Base-by-base conservation (phyloP, 116 monocot species). In the Phalaenopsis hybrid region DNA sequence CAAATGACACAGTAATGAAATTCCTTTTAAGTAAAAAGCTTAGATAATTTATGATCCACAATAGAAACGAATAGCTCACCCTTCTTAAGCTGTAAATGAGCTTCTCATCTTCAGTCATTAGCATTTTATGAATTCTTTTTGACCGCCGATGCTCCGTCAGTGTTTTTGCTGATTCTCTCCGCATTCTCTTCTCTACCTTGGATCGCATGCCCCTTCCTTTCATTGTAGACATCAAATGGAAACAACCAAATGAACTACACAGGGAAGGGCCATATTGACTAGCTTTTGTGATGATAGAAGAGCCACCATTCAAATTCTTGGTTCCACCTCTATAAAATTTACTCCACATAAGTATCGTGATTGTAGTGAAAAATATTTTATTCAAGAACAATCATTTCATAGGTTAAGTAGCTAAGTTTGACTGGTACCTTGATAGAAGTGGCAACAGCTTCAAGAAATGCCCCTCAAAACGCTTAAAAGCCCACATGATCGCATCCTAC, bases 81-180 rank as follows among this genome's bases (percentile, higher is more conserved):
- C 97, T 91, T 81, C 97, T 88, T 79, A 98, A 89, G 84, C 89
- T 94, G 87, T 98, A 94, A 61, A 98, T 90, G 59, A 98, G 92
- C 86, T 91, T 91, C 82, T 98, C 97, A 57, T 98, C 97, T 28
- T 98, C 97, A 15, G 94, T 94, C 97, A 98, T 98, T 61, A 98
- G 83, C 77, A 94, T 98, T 85, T 90, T 92, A 81, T 93, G 90
- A 12, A 98, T 85, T 85, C 92, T 98, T 81, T 91, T 93, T 18
- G 97, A 94, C 33, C 94, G 89, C 58, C 97, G 81, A 17, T 93
- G 82, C 91, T 98, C 97, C 81, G 92, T 88, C 44, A 88, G 77
- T 48, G 95, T 98, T 82, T 92, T 94, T 72, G 93, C 94, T n/a
- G 97, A 93, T 84, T 98, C 94, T 81, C 86, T 93, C 79, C 82